A percentile compares a stretch with the other conserved stretches of the same genome.
phyloP scores from a whole-genome alignment of 202 grass and related monocot genomes.

The Bolboschoenoplectus hybrid region DNA sequence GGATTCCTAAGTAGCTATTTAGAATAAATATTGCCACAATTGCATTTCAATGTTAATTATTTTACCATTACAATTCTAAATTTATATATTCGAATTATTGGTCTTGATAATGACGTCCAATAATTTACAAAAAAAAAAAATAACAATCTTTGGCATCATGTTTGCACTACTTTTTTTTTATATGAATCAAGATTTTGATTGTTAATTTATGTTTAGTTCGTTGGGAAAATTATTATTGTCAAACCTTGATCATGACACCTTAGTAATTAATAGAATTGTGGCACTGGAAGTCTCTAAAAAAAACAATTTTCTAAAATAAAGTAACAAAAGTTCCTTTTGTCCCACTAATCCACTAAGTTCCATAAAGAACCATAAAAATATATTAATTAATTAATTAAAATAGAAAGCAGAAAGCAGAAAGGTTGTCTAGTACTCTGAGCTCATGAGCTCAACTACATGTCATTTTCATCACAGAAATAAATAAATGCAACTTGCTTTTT shows the following conservation, averaged over 20 bases:
- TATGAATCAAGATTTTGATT: not conserved
- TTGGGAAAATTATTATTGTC: not conserved
- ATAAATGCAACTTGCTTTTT: not conserved
- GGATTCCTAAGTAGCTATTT: not conserved
- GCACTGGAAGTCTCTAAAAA: not conserved
- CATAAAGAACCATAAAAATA: constrained; percentile 22
- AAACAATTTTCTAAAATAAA: not conserved
- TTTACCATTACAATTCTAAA: not conserved
- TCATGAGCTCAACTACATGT: constrained; percentile 32
- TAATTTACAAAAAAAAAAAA: not conserved
- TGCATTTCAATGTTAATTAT: not conserved
- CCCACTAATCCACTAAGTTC: constrained; percentile 36
- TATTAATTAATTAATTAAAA: not conserved
- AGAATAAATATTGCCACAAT: not conserved
- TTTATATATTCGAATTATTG: constrained; percentile 1
- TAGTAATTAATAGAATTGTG: not conserved
- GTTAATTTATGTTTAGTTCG: not conserved
- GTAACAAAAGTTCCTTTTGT: constrained; percentile 13
- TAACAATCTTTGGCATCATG: not conserved
- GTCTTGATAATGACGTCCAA: not conserved
- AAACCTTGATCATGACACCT: constrained; percentile 13
- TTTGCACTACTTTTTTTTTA: not conserved
- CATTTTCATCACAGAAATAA: constrained; percentile 18
- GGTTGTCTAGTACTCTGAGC: not conserved
- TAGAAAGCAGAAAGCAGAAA: constrained; percentile 1